These are phyloP conservation scores for Thermomucor indicae-seudaticae DNA, from an alignment of 371 early-diverging fungal species.

Conservation along the genomic window DNA sequence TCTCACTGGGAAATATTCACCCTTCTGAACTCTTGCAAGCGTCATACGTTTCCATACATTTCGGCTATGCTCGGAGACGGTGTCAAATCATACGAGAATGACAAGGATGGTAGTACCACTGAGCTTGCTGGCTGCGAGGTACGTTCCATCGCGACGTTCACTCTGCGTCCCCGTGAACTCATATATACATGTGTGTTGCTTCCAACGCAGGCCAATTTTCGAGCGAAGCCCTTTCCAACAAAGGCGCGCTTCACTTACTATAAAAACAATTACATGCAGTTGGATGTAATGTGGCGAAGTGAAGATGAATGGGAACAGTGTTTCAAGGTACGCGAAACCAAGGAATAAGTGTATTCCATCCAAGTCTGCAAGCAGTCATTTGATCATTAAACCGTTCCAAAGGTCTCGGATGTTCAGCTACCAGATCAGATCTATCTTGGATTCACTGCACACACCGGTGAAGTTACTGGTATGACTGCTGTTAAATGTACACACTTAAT, in stretches of 20 bases:
- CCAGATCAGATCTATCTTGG: constrained; percentile 80
- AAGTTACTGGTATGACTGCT: constrained; percentile 57
- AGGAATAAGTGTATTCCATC: too few species aligned
- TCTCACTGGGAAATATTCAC: background rate
- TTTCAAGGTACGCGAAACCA: too few species aligned
- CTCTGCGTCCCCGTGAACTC: background rate
- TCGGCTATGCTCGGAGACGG: constrained; percentile 94
- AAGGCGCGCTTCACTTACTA: constrained; percentile 77
- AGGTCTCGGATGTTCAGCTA: constrained; percentile 61
- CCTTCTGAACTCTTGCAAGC: constrained; percentile 13
- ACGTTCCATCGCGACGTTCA: background rate
- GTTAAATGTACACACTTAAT: background rate
- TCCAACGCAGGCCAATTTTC: constrained; percentile 79
- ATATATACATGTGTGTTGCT: background rate
- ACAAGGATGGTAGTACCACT: constrained; percentile 75
- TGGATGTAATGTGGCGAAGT: constrained; percentile 60
- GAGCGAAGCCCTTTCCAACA: constrained; percentile 61
- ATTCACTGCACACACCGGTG: constrained; percentile 90
- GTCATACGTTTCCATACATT: constrained; percentile 81
- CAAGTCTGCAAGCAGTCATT: too few species aligned
- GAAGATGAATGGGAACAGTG: constrained; percentile 78
- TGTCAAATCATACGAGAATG: constrained; percentile 71
- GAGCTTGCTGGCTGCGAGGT: constrained; percentile 70
- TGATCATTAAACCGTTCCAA: too few species aligned
- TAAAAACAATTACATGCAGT: constrained; percentile 59